phyloP scores from a whole-genome alignment of 371 early-diverging fungal species.

The Entomophthora muscae region DNA sequence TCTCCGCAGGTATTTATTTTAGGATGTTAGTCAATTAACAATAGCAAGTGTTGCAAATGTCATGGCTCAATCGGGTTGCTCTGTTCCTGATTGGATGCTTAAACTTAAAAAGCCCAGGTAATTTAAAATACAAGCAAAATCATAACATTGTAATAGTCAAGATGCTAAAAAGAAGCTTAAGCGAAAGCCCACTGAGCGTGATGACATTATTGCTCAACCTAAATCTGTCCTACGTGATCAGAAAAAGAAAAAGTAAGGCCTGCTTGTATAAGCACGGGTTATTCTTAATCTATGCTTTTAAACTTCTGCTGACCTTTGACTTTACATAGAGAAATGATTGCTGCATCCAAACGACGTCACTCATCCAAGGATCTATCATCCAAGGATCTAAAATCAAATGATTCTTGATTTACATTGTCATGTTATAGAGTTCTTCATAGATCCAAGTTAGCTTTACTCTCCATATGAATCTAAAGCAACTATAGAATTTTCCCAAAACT shows the following conservation, averaged over 20 bases:
- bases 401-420: neutral
- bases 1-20: conserved; percentile 37
- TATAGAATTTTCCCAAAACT: too few relatives aligned
- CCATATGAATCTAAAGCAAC: too few relatives aligned
- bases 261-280: too few relatives aligned
- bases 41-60: conserved; percentile 71
- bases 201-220: conserved; percentile 42
- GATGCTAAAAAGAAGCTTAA: conserved; percentile 41
- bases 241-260: conserved; percentile 19
- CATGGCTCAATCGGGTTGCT: conserved; percentile 87
- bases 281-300: too few relatives aligned
- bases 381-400: neutral
- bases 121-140: conserved; percentile 3
- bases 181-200: conserved; percentile 41
- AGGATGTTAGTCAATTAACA: conserved; percentile 15
- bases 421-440: neutral
- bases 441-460: neutral
- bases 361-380: too few relatives aligned
- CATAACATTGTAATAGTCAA: conserved; percentile 13
- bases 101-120: conserved; percentile 55
- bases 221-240: conserved; percentile 38
- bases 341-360: neutral
- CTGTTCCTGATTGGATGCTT: conserved; percentile 95
- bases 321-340: neutral
- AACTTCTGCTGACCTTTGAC: neutral